Evolutionary conservation across 768 basidiomycete genomes (phyloP), one percentile per base, ranked within the genome.

Genomic region (Tulasnella calospora): DNA sequence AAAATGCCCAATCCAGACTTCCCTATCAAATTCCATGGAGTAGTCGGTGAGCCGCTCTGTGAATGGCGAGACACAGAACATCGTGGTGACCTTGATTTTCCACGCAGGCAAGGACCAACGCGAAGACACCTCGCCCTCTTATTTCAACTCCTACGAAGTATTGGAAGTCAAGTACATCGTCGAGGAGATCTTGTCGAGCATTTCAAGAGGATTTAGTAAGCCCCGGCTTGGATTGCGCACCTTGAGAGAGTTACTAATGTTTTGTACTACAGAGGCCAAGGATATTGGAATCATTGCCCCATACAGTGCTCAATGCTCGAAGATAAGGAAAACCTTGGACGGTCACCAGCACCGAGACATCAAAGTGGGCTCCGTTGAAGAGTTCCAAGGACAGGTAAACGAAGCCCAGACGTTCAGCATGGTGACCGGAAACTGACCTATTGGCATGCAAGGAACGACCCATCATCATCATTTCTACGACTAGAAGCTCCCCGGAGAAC

Each of bases 381-480:
- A 78, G n/a, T 78, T 78, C 40, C 77, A 78, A 47, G 77, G 77
- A 36, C 77, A 78, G 23, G 77, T 78, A 38, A 27, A 7, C 13
- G 4, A 19, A 15, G 47, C 19, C 13, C 3, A n/a, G n/a, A n/a
- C n/a, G n/a, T 4, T 6, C 6, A 15, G 35, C 0, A 55, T 35
- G 7, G 23, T 3, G 8, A 2, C 10, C 9, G 21, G 77, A n/a
- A n/a, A n/a, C 35, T 44, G 36, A 36, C 55, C 19, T 8, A 21
- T 27, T 1, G 19, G 0, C 70, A 47, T 19, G 7, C 30, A 36
- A 81, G 80, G 80, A 81, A 74, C 76, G 80, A 5, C 57, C 69
- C 15, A 80, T 71, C 21, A 81, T 81, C n/a, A 81, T 81, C 51
- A 79, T 81, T 27, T 81, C 80, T 15, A 80, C 79, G 27, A 80